A percentile compares a stretch with the other conserved stretches of the same genome.
Conservation (phyloP, 179 eudicot species). For the Spinacia oleracea region DNA sequence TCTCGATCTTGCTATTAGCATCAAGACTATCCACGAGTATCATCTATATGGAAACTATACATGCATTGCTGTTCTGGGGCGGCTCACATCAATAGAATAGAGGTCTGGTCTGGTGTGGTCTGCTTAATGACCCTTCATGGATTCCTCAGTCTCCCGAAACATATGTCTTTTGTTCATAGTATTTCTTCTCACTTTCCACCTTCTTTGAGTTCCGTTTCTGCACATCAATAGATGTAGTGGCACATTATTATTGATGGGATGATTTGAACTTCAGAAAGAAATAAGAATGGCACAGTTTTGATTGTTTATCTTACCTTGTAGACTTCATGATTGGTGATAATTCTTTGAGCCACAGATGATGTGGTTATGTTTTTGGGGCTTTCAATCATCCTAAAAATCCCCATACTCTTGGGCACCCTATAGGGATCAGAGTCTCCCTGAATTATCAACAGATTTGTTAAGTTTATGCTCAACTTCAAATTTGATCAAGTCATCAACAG, state of each 20-base stretch:
- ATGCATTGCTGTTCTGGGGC: slow-evolving; percentile 16
- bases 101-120: too few relatives aligned
- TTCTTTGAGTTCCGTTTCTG: slow-evolving; percentile 91
- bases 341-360: slow-evolving; percentile 70
- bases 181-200: slow-evolving; percentile 80
- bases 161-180: slow-evolving; percentile 63
- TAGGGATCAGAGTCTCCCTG: slow-evolving; percentile 75
- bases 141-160: slow-evolving; percentile 56
- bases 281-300: background rate
- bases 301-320: slow-evolving; percentile 49
- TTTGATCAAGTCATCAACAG: background rate
- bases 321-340: slow-evolving; percentile 72
- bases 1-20: background rate
- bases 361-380: slow-evolving; percentile 80
- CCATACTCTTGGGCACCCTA: slow-evolving; percentile 75
- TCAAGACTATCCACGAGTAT: slow-evolving; percentile 16
- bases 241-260: background rate
- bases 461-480: background rate
- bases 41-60: slow-evolving; percentile 30
- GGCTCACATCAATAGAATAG: slow-evolving; percentile 8
- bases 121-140: slow-evolving; percentile 6
- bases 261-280: background rate
- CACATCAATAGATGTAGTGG: too few relatives aligned
- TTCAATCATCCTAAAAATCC: slow-evolving; percentile 65
- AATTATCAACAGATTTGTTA: slow-evolving; percentile 15